Conservation (phyloP, 73 alveolate species). For the Uronychia setigera region DNA sequence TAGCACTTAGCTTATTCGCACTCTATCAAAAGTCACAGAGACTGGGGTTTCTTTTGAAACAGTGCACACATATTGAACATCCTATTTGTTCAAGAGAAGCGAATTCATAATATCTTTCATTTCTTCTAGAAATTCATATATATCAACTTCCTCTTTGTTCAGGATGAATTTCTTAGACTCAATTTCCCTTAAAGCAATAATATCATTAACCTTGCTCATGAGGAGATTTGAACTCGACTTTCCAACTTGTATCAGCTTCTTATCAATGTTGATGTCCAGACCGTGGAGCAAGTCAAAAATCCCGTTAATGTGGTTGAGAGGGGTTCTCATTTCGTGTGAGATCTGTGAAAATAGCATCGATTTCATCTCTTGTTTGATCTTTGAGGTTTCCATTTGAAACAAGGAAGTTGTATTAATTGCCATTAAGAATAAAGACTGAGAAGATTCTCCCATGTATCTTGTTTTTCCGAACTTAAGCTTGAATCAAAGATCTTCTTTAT, state of each 20-base stretch:
- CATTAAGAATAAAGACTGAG: no score
- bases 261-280: background rate
- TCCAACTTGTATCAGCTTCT: conserved; percentile 1
- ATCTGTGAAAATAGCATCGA: conserved; percentile 13
- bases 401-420: no score
- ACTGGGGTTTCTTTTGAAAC: conserved; percentile 8
- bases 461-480: no score
- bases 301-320: conserved; percentile 18
- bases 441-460: no score
- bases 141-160: background rate
- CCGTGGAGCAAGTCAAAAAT: background rate
- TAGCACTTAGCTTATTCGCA: background rate
- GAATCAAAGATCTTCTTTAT: no score
- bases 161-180: conserved; percentile 5
- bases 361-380: no score
- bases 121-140: background rate
- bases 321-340: conserved; percentile 21
- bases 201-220: conserved; percentile 17
- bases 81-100: conserved; percentile 12
- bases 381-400: no score
- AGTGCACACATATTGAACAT: background rate
- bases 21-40: background rate
- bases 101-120: background rate
- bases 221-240: background rate
- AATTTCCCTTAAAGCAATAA: conserved; percentile 3